A percentile compares a stretch with the other conserved stretches of the same genome.
Conservation (phyloP, 2,329 filamentous ascomycete species). For the Xylariaceae sp. region DNA sequence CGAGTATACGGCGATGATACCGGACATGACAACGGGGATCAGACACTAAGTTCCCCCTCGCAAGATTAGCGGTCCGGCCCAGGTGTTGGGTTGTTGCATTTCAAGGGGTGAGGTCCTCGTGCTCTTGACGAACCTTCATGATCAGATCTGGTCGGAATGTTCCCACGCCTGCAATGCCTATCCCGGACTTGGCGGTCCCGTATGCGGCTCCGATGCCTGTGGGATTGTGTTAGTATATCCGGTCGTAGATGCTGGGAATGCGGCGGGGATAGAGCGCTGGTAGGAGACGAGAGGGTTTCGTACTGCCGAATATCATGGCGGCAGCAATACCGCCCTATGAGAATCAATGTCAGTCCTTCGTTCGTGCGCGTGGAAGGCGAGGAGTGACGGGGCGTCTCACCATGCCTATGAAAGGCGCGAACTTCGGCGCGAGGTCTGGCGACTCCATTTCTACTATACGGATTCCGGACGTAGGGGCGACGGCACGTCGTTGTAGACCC, state of each 20-base stretch:
- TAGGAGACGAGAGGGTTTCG: slow-evolving; percentile 30
- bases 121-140: slow-evolving; percentile 65
- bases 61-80: background rate
- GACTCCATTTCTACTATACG: slow-evolving; percentile 38
- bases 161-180: slow-evolving; percentile 80
- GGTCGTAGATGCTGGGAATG: slow-evolving; percentile 28
- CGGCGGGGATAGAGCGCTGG: slow-evolving; percentile 6
- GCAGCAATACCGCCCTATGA: slow-evolving; percentile 69
- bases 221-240: slow-evolving; percentile 26
- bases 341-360: slow-evolving; percentile 4
- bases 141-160: slow-evolving; percentile 82
- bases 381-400: slow-evolving; percentile 46
- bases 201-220: slow-evolving; percentile 70
- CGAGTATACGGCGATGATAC: slow-evolving; percentile 97
- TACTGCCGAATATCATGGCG: slow-evolving; percentile 83
- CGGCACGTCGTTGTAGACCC: background rate
- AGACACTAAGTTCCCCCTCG: slow-evolving; percentile 55
- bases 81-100: background rate
- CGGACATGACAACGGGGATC: slow-evolving; percentile 94
- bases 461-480: background rate
- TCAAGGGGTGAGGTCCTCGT: background rate
- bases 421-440: slow-evolving; percentile 68
- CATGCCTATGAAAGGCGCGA: slow-evolving; percentile 86
- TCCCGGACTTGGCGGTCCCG: slow-evolving; percentile 83
- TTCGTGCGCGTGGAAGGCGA: slow-evolving; percentile 8